Evolutionary conservation across 768 basidiomycete species (phyloP).

Genomic region (Podaxis sp.): DNA sequence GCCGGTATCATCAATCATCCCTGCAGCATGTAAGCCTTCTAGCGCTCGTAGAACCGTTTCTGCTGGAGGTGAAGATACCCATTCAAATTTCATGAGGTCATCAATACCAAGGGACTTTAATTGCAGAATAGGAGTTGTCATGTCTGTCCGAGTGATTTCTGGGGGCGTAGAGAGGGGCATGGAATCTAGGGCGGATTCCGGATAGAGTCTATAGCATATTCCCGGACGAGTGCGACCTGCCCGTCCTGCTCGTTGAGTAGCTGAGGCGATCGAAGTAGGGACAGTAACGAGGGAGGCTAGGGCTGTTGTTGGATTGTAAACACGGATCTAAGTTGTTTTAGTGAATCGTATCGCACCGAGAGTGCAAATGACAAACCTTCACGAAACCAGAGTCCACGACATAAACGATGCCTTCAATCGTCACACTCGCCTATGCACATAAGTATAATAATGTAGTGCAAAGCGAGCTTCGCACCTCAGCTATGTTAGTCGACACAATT

Average conservation of each 20-base stretch:
- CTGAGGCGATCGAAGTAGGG: constrained; percentile 85
- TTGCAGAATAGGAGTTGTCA: constrained; percentile 90
- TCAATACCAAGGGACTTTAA: constrained; percentile 94
- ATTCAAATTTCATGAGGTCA: constrained; percentile 95
- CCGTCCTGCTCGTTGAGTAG: constrained; percentile 90
- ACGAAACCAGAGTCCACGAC: constrained; percentile 95
- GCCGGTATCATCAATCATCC: constrained; percentile 84
- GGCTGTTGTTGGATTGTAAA: constrained; percentile 83
- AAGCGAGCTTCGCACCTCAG: constrained; percentile 57
- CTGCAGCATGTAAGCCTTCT: constrained; percentile 77
- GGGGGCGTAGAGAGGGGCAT: constrained; percentile 77
- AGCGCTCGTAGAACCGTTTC: constrained; percentile 84
- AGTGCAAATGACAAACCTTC: constrained; percentile 56
- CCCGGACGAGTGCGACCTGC: constrained; percentile 94
- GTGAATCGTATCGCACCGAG: not conserved
- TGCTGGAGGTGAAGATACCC: constrained; percentile 86
- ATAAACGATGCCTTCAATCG: constrained; percentile 93
- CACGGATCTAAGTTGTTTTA: constrained; percentile 64
- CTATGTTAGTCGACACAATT: constrained; percentile 93
- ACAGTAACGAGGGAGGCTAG: constrained; percentile 84
- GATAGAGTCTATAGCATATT: constrained; percentile 90
- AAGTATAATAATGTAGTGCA: not conserved
- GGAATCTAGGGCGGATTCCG: constrained; percentile 55
- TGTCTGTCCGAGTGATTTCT: constrained; percentile 88
- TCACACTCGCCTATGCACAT: constrained; percentile 77